phyloP scores from a whole-genome alignment of 805 yeast genomes.

The Metschnikowia corniflorae region DNA sequence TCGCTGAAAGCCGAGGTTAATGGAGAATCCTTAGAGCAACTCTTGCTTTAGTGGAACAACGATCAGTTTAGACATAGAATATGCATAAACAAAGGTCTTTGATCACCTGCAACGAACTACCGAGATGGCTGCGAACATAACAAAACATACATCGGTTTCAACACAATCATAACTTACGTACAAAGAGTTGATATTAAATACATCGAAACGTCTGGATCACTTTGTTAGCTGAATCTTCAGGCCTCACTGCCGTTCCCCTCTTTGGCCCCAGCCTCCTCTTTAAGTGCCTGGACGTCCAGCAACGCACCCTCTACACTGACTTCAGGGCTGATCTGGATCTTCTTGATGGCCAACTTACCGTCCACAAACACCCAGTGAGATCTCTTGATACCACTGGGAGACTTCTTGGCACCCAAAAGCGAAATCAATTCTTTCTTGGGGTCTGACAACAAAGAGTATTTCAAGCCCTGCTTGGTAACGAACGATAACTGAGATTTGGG shows the following conservation, averaged over 20 bases:
- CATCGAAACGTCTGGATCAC: too few species aligned
- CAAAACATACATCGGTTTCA: too few species aligned
- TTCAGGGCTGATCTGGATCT: slow-evolving; percentile 50
- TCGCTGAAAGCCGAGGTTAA: too few species aligned
- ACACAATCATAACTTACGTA: too few species aligned
- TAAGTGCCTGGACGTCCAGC: slow-evolving; percentile 48
- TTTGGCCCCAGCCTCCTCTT: slow-evolving; percentile 13
- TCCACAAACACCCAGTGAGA: slow-evolving; percentile 90
- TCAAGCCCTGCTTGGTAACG: slow-evolving; percentile 66
- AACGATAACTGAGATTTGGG: slow-evolving; percentile 75
- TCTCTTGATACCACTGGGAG: slow-evolving; percentile 71
- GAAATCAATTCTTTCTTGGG: slow-evolving; percentile 67
- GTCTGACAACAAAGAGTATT: slow-evolving; percentile 74
- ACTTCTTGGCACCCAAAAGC: slow-evolving; percentile 77
- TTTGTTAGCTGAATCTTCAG: too few species aligned
- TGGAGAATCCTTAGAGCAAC: too few species aligned
- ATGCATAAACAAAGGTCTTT: too few species aligned
- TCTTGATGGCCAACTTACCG: slow-evolving; percentile 59
- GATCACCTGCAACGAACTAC: too few species aligned
- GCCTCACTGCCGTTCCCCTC: neutral
- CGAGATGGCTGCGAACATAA: too few species aligned
- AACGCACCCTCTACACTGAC: slow-evolving; percentile 57
- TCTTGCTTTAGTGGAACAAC: too few species aligned
- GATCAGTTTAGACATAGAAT: too few species aligned
- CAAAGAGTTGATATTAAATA: too few species aligned